Evolutionary conservation across 2,329 filamentous ascomycete species (phyloP).

Genomic region (Curvularia spicifera): DNA sequence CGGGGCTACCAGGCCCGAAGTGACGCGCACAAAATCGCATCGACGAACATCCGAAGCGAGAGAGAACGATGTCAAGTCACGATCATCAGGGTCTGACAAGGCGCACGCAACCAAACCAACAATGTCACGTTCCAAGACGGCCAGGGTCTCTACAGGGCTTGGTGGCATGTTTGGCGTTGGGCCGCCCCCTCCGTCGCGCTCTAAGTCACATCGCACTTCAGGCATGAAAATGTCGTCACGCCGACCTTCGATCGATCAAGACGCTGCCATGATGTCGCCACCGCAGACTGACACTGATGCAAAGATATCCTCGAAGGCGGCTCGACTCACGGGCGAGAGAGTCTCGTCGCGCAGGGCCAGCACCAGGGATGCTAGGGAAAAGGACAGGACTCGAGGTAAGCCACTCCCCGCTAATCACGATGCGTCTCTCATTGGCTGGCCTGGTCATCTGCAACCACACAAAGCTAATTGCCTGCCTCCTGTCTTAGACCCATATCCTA

Average conservation of each 20-base stretch:
- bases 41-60: constrained; percentile 52
- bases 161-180: constrained; percentile 66
- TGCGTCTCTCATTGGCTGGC: constrained; percentile 30
- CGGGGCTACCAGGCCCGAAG: constrained; percentile 49
- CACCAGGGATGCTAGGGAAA: constrained; percentile 44
- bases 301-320: constrained; percentile 75
- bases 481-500: constrained; percentile 65
- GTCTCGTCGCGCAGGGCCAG: constrained; percentile 53
- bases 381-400: constrained; percentile 60
- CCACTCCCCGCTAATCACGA: constrained; percentile 28
- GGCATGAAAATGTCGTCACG: constrained; percentile 67
- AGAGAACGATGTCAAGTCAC: constrained; percentile 69
- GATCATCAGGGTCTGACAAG: constrained; percentile 77
- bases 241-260: constrained; percentile 71
- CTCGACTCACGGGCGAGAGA: constrained; percentile 72
- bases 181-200: constrained; percentile 65
- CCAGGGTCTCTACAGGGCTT: constrained; percentile 65
- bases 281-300: constrained; percentile 69
- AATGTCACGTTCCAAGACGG: constrained; percentile 58
- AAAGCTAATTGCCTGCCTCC: constrained; percentile 45
- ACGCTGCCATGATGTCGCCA: constrained; percentile 71
- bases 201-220: constrained; percentile 70
- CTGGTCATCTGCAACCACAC: constrained; percentile 45
- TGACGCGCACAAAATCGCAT: constrained; percentile 64
- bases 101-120: constrained; percentile 55